Evolutionary conservation across 345 rosid genomes (phyloP), one percentile per base, ranked within the genome.

Genomic region (Salix arbutifolia): DNA sequence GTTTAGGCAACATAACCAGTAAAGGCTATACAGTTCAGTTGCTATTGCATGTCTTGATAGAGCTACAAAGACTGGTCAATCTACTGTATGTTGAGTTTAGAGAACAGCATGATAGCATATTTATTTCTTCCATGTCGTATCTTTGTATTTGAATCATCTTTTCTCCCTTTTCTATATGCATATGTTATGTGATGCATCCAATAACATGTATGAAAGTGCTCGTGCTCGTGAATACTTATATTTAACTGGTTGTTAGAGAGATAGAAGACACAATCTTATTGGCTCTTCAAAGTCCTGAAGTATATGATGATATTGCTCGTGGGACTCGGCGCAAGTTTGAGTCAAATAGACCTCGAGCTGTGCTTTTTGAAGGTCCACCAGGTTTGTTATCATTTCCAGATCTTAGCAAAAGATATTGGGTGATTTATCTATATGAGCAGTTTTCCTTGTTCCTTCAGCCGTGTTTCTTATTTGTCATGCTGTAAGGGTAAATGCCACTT

Each of bases 361-460:
- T 96, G 76, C 94, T 96, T 50, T 96, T 93, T 83, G 97, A 96
- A 86, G 99, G 98, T 48, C 99, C 98, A 12, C 98, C 97, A 81
- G 99, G 99, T 93, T 84, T 62, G 80, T 76, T 40, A 77, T 69
- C 67, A 44, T 38, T 10, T 40, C 74, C 33, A 3, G 42, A 76
- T 10, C 46, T 44, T n/a, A 23, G 35, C 13, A 21, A 25, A 48
- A 40, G 56, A 26, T 37, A 14, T 71, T 56, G 37, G 38, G 35
- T 10, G 30, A 67, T 64, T 6, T 11, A 14, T 50, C 42, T 52
- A 62, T 23, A 62, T 31, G n/a, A 17, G 18, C 16, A 35, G 16
- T 50, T 62, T 2, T 65, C 65, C 23, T 30, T 13, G 31, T 68
- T 80, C 11, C 28, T 37, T 31, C 28, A 65, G 14, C 35, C 9